These are phyloP conservation scores for Pyricularia sp. DNA, from an alignment of 2,329 filamentous ascomycete species.

Conservation along the genomic window DNA sequence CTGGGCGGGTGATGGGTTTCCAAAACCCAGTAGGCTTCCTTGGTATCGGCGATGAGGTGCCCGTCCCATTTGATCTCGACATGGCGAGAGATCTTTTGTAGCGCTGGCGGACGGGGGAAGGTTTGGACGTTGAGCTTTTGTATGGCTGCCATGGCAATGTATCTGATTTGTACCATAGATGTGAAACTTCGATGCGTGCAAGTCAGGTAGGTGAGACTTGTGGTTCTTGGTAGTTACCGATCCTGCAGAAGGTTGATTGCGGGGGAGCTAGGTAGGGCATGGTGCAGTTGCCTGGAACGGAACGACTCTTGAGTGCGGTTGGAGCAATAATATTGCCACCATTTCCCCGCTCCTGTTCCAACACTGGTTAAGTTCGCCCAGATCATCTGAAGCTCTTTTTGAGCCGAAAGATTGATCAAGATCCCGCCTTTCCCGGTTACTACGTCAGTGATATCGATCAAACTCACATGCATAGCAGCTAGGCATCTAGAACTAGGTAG, in stretches of 20 bases:
- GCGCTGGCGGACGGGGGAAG: conserved; percentile 48
- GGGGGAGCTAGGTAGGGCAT: background rate
- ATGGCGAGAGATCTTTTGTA: conserved; percentile 43
- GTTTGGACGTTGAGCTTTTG: conserved; percentile 43
- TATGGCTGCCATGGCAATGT: conserved; percentile 10
- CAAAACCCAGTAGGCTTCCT: conserved; percentile 50
- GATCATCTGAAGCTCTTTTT: background rate
- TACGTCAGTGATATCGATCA: no score
- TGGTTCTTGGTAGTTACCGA: background rate
- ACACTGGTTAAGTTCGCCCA: background rate
- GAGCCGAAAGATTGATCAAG: background rate
- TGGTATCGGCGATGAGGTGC: conserved; percentile 46
- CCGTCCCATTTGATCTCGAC: conserved; percentile 47
- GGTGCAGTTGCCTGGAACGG: background rate
- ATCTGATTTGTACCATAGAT: background rate
- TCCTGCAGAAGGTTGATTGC: background rate
- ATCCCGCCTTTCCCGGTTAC: background rate
- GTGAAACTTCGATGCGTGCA: background rate
- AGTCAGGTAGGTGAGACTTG: background rate
- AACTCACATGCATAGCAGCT: no score
- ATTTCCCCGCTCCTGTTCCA: background rate
- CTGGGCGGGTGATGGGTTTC: conserved; percentile 55
- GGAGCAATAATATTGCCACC: background rate
- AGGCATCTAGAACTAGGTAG: no score
- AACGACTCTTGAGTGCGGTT: background rate